Evolutionary conservation across 768 basidiomycete genomes (phyloP), one percentile per base, ranked within the genome.

Genomic region (Porpolomopsis calyptriformis): DNA sequence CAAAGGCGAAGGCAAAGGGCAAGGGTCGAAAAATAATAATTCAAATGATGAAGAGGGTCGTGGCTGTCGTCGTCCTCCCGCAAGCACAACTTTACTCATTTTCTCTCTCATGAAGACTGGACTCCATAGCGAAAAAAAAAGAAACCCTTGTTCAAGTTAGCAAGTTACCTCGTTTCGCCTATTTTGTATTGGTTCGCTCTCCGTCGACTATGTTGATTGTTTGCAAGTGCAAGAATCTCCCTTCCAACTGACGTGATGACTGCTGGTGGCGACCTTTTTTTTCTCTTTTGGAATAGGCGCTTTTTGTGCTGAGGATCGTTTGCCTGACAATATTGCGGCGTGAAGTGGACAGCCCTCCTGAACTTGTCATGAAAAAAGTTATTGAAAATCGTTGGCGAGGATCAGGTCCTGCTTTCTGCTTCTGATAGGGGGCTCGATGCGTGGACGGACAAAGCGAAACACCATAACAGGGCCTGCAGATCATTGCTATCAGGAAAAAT

Each of bases 161-260:
- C 77, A 80, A 79, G 77, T 80, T 72, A 65, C 67, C 70, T 70
- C 69, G 61, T 65, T 73, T 64, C 60, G 66, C 67, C 64, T 65
- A 57, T 64, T 74, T 71, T 75, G 72, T 76, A 72, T 60, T 70
- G 64, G 60, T 62, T 69, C 69, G 62, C 64, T 65, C 63, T 67
- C 64, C 58, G 67, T 67, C 62, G 64, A 65, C 68, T 72, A 67
- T 60, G n/a, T 66, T 64, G 66, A 63, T 65, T 69, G 60, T 69
- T 66, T 69, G 60, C 64, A 66, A 68, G 65, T 65, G 61, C 63
- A 63, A 67, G 63, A 59, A 53, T 60, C 59, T 57, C 52, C 61
- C 25, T 49, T 53, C 52, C 49, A 25, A 25, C 46, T 48, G 24
- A 33, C 40, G 23, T 44, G 43, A 44, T 34, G 22, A 29, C 16